Conservation (phyloP, 495 filamentous ascomycete species). For the Hyaloscypha finlandica region DNA sequence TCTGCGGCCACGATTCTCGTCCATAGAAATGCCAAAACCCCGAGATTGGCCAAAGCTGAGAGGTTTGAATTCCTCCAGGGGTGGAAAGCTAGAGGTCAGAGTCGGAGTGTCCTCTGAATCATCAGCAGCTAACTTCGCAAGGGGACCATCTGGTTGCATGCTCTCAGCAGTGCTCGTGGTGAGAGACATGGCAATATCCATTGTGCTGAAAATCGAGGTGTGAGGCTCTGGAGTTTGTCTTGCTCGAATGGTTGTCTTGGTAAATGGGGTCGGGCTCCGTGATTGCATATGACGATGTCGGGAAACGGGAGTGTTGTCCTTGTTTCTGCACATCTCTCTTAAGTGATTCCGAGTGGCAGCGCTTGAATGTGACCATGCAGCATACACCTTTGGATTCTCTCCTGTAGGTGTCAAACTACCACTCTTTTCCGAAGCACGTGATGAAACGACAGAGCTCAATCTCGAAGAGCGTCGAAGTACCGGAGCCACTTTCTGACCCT, state of each 20-base stretch:
- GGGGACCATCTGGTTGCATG: conserved; percentile 71
- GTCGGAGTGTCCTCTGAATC: conserved; percentile 25
- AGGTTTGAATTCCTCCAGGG: conserved; percentile 27
- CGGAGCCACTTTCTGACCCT: conserved; percentile 46
- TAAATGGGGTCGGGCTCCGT: conserved; percentile 73
- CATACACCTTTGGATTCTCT: conserved; percentile 32
- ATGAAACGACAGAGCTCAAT: conserved; percentile 5
- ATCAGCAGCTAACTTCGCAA: conserved; percentile 53
- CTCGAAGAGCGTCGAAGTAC: conserved; percentile 18
- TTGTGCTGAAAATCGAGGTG: conserved; percentile 55
- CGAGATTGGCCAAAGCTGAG: conserved; percentile 16
- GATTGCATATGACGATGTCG: conserved; percentile 72
- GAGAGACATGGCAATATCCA: conserved; percentile 85
- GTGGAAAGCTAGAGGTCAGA: conserved; percentile 14
- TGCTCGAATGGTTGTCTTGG: conserved; percentile 39
- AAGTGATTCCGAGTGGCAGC: conserved; percentile 77
- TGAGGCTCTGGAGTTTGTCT: conserved; percentile 35
- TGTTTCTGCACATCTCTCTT: conserved; percentile 79
- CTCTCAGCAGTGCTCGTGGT: conserved; percentile 75
- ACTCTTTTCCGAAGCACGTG: conserved; percentile 43
- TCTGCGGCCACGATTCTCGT: conserved; percentile 28
- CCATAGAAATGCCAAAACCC: conserved; percentile 5
- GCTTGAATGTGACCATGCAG: conserved; percentile 80
- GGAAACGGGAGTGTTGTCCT: conserved; percentile 66
- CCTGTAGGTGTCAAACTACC: conserved; percentile 69